Percentiles rank a stretch among this genome's conserved stretches.
Evolutionary conservation across 495 filamentous ascomycete species (phyloP).

Genomic region (Baudoinia panamericana): DNA sequence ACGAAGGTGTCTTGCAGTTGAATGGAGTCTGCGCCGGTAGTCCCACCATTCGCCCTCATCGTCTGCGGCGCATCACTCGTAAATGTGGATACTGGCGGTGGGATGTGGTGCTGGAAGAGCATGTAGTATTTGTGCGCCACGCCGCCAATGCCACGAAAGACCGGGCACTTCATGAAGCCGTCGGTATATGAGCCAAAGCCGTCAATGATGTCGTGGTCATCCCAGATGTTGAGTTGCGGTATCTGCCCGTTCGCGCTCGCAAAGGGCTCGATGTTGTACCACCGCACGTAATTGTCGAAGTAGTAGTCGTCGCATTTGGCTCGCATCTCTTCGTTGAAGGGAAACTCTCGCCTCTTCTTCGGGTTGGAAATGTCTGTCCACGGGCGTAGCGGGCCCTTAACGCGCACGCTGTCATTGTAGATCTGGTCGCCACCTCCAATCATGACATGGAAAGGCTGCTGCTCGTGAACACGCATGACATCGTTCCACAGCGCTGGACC

Average conservation of each 20-base stretch:
- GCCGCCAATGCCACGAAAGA: slow-evolving; percentile 84
- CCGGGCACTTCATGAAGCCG: slow-evolving; percentile 81
- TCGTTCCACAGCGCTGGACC: slow-evolving; percentile 86
- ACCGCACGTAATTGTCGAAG: slow-evolving; percentile 73
- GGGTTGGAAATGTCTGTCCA: slow-evolving; percentile 80
- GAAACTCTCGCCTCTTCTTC: slow-evolving; percentile 61
- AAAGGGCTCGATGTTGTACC: slow-evolving; percentile 80
- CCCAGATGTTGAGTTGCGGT: slow-evolving; percentile 89
- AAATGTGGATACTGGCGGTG: slow-evolving; percentile 69
- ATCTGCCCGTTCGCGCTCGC: slow-evolving; percentile 73
- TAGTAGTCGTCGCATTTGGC: slow-evolving; percentile 79
- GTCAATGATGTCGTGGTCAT: slow-evolving; percentile 58
- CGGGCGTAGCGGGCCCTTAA: slow-evolving; percentile 58
- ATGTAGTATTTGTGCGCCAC: slow-evolving; percentile 56
- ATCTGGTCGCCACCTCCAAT: slow-evolving; percentile 92
- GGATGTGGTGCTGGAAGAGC: slow-evolving; percentile 85
- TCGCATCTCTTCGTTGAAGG: slow-evolving; percentile 61
- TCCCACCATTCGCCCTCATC: slow-evolving; percentile 26
- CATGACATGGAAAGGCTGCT: slow-evolving; percentile 84
- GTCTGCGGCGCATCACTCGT: slow-evolving; percentile 55
- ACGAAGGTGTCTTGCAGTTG: slow-evolving; percentile 61
- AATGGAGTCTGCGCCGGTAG: slow-evolving; percentile 45
- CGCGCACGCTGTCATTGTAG: slow-evolving; percentile 83
- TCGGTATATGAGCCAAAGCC: slow-evolving; percentile 85
- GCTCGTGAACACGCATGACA: slow-evolving; percentile 53